Evolutionary conservation across 2,329 filamentous ascomycete species (phyloP), one percentile per base, ranked within the genome.

Genomic region (Fusarium sp.): DNA sequence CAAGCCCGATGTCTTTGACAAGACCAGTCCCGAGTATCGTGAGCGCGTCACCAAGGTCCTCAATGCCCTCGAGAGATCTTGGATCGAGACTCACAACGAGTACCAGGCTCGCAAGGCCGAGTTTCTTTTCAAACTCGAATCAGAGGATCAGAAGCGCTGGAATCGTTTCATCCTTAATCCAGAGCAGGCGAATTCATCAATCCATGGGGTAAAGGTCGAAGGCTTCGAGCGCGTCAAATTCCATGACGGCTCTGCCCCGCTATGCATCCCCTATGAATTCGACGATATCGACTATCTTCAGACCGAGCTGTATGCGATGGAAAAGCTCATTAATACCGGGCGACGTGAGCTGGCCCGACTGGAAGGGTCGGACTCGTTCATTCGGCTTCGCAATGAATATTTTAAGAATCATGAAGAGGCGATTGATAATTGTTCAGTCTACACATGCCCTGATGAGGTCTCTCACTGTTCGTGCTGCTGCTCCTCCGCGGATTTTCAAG

Each of bases 81-180:
- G 53, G 25, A 27, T 41, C 18, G n/a, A 42, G 29, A 33, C 17
- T 6, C 50, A 54, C 25, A 23, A 13, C 18, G 11, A 33, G 20
- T 70, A 67, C 20, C 36, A 48, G 31, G 10, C 11, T n/a, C n/a
- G 9, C 6, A 60, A 52, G 37, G 4, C 33, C 25, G 18, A 41
- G 4, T 14, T 35, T 13, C 33, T 70, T 17, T 39, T 29, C 5
- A 10, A 11, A 6, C 4, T 29, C 14, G 67, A 70, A 27, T 17
- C 29, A 11, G 4, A 27, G 9, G 54, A 65, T 0, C 42, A 62
- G 18, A 11, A 42, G 31, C 29, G 36, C 15, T 70, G 63, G 63
- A 70, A 70, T 33, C 18, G 40, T 9, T 58, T 43, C n/a, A 41
- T 67, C 7, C 47, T 69, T 14, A 37, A 67, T n/a, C 64, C 63